phyloP scores from a whole-genome alignment of 108 stramenopile species.

The Bacterosira constricta region DNA sequence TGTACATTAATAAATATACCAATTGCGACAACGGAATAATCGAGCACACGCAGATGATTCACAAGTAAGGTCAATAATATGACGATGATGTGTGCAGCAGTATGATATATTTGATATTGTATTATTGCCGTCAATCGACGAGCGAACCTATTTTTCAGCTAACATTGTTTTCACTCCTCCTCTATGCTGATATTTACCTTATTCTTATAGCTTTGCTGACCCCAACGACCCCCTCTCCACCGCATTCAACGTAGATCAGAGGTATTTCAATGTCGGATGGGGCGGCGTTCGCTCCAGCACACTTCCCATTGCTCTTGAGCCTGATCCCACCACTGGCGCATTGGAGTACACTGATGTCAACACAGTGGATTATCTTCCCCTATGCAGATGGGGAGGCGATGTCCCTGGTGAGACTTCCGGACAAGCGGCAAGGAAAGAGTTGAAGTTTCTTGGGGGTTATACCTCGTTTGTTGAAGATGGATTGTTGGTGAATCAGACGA shows the following conservation, averaged over 20 bases:
- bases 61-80: slow-evolving; percentile 18
- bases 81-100: neutral
- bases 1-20: slow-evolving; percentile 30
- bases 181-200: neutral
- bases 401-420: neutral
- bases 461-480: slow-evolving; percentile 21
- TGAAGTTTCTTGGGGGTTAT: slow-evolving; percentile 13
- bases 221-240: neutral
- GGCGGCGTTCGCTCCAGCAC: slow-evolving; percentile 15
- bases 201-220: neutral
- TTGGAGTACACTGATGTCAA: neutral
- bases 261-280: slow-evolving; percentile 17
- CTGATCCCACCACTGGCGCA: neutral
- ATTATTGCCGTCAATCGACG: neutral
- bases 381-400: slow-evolving; percentile 14
- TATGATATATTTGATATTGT: neutral
- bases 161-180: neutral
- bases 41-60: slow-evolving; percentile 27
- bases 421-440: neutral
- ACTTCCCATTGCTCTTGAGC: slow-evolving; percentile 18
- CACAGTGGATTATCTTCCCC: slow-evolving; percentile 1
- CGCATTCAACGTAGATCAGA: neutral
- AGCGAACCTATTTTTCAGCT: neutral
- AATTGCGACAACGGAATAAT: slow-evolving; percentile 30
- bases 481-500: slow-evolving; percentile 7